Evolutionary conservation across 352 stramenopile genomes (phyloP), one percentile per base, ranked within the genome.

Genomic region (Phytophthora capsici): DNA sequence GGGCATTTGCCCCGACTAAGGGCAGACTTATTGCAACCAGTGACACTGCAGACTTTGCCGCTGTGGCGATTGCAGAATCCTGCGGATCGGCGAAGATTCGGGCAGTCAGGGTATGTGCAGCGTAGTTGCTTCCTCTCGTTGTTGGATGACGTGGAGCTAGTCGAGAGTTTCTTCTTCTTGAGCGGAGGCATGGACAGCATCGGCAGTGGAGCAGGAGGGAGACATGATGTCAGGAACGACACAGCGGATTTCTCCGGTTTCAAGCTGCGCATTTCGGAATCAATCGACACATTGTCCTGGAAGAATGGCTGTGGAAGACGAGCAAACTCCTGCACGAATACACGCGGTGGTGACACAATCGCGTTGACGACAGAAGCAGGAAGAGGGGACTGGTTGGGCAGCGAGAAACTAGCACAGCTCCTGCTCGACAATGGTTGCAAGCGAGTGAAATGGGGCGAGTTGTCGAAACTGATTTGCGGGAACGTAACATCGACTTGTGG

Each of bases 31-130:
- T 81, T 75, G 63, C 87, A 95, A 14, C 77, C 82, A 6, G 58
- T 41, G 14, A 95, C 57, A 34, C 69, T 89, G 69, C 87, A 94
- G 12, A 91, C 69, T 49, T 94, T 94, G 53, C 85, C 85, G 45
- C 83, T 91, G 73, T 94, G 85, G 17, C 85, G 82, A 63, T 94
- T 94, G 67, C 85, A 92, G 40, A 92, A 94, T 1, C 85, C 85
- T 6, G 80, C 85, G 3, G 85, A 92, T 45, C 85, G 80, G 17
- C 85, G 83, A 45, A 94, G 56, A 59, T 94, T 94, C 0, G 83
- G 82, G 50, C 85, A 94, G 26, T 92, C 80, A 0, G 85, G 82
- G 51, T 89, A 88, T 38, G 81, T 90, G 70, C 85, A 94, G 2
- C 84, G 80, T 19, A 89, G 66, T 67, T 93, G 85, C 51, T 91